Evolutionary conservation across 176 grass and related monocot genomes (phyloP), one percentile per base, ranked within the genome.

Genomic region (Oryza meyeriana): DNA sequence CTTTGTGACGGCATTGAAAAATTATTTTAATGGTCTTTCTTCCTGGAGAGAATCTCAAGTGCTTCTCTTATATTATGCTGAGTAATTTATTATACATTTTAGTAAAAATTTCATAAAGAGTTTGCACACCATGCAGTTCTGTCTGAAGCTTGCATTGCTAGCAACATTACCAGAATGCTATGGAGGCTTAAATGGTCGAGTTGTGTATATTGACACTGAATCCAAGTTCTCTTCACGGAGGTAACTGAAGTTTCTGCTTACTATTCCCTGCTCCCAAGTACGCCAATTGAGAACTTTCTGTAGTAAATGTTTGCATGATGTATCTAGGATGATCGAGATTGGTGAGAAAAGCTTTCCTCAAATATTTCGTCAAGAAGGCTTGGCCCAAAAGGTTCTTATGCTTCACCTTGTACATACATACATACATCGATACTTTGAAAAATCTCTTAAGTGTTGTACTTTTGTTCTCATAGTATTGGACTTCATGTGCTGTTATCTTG

Each of bases 141-240:
- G 96, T 85, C 79, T 98, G 27, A 98, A 98, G 90, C 90, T 95
- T 72, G 77, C 93, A 69, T 66, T 95, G 73, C 36, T 98, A 81
- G 96, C 89, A 76, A 84, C 90, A 11, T 85, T 98, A 66, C 96
- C 96, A 30, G 80, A 83, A 88, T 90, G 89, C 80, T 95, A 93
- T 47, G 96, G 92, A 42, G 90, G 96, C 77, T 48, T 95, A 71
- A 91, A 98, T 50, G 96, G 90, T 5, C 71, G 82, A 69, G 89
- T 95, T 69, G 82, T 93, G 47, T 98, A 95, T 72, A 93, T 98
- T 74, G 93, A 98, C 69, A 95, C 93, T 0, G 96, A 98, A 90
- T 93, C 82, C 70, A 98, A 93, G 88, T 98, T 98, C 85, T 93
- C 88, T 93, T 87, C 90, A 61, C 81, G 84, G 79, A 98, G 96